phyloP scores from a whole-genome alignment of 73 alveolate species.

The Paramecium biaurelia region DNA sequence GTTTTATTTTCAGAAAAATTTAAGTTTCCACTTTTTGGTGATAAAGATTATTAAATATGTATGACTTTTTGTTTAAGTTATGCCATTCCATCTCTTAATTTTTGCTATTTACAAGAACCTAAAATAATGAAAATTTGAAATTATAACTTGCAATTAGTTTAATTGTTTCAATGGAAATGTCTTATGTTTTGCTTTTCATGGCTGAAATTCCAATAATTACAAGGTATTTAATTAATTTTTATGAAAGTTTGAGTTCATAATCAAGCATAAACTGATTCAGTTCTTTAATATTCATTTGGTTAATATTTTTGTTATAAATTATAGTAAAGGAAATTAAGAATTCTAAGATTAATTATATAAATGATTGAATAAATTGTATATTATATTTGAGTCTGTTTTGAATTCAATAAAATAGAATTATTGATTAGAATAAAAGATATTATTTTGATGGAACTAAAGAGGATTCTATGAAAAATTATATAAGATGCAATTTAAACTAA shows the following conservation, averaged over 20 bases:
- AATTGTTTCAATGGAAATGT: background rate
- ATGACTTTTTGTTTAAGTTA: background rate
- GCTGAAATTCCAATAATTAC: background rate
- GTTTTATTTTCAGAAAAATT: background rate
- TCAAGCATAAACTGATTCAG: background rate
- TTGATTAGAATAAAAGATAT: background rate
- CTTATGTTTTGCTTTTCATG: background rate
- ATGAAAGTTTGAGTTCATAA: background rate
- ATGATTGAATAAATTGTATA: background rate
- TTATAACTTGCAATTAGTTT: constrained; percentile 10
- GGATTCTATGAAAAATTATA: background rate
- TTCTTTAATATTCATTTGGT: background rate
- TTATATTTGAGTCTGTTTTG: background rate
- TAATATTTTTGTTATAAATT: background rate
- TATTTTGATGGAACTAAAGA: background rate
- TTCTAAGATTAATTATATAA: background rate
- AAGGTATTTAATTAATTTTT: background rate
- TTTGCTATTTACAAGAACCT: background rate
- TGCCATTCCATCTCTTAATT: background rate
- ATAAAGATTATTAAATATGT: background rate
- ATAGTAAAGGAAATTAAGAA: background rate
- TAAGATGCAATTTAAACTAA: background rate
- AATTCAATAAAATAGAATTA: background rate
- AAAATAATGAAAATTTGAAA: background rate
- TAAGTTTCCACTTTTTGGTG: background rate